Evolutionary conservation across 2,329 filamentous ascomycete genomes (phyloP).

Genomic region (Aspergillus tubingensis): DNA sequence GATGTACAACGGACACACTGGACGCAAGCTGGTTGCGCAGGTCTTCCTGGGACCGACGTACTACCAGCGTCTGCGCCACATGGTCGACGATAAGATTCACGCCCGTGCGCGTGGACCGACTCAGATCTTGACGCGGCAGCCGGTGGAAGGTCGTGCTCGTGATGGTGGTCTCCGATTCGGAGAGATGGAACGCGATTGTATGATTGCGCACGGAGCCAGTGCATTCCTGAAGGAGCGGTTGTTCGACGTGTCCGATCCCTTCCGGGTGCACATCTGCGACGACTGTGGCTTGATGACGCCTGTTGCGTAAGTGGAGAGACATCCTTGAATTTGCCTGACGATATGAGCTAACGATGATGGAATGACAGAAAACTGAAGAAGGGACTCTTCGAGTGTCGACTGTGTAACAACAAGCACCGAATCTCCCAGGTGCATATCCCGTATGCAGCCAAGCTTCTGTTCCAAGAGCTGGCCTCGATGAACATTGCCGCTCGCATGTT

Average conservation of each 20-base stretch:
- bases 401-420: conserved; percentile 98
- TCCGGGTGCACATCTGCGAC: conserved; percentile 97
- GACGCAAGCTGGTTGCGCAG: conserved; percentile 87
- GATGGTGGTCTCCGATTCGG: conserved; percentile 98
- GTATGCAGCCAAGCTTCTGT: conserved; percentile 95
- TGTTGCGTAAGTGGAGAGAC: conserved; percentile 75
- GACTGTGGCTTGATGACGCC: conserved; percentile 99
- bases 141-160: conserved; percentile 95
- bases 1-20: conserved; percentile 98
- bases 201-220: conserved; percentile 99
- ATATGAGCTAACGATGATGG: conserved; percentile 29
- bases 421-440: conserved; percentile 98
- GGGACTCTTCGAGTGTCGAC: conserved; percentile 92
- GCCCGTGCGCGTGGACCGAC: conserved; percentile 95
- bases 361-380: conserved; percentile 79
- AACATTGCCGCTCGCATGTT: conserved; percentile 98
- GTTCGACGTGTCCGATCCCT: conserved; percentile 96
- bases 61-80: conserved; percentile 97
- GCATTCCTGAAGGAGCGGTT: conserved; percentile 96
- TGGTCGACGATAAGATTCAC: conserved; percentile 99
- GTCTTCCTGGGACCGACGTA: conserved; percentile 98
- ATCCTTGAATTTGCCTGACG: background rate
- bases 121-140: conserved; percentile 95
- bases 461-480: conserved; percentile 98
- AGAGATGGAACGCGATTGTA: conserved; percentile 99